These are phyloP conservation scores for Cubamyces sp. DNA, from an alignment of 768 basidiomycete species.

Conservation along the genomic window DNA sequence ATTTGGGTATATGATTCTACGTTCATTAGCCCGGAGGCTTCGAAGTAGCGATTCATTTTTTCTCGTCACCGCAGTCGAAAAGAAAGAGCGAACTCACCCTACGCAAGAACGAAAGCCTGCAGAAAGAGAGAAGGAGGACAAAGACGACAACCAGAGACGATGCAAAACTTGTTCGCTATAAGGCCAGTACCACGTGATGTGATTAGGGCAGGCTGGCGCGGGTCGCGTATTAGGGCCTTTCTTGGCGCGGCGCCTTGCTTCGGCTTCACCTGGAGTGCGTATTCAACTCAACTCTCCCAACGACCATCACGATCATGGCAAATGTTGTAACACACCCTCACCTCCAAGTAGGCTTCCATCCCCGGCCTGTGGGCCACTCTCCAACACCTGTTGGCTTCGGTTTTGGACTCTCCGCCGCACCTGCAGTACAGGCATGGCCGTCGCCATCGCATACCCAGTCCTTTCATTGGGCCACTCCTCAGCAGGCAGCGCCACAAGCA, in stretches of 20 bases:
- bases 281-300: conserved; percentile 18
- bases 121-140: not conserved
- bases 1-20: conserved; percentile 84
- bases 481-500: conserved; percentile 52
- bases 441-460: conserved; percentile 41
- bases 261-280: conserved; percentile 15
- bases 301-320: conserved; percentile 55
- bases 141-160: conserved; percentile 21
- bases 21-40: conserved; percentile 72
- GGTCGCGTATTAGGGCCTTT: conserved; percentile 18
- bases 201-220: conserved; percentile 40
- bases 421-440: conserved; percentile 54
- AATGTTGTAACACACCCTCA: conserved; percentile 60
- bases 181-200: conserved; percentile 38
- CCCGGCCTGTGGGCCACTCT: conserved; percentile 59
- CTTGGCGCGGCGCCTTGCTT: conserved; percentile 23
- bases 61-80: conserved; percentile 58
- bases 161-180: conserved; percentile 31
- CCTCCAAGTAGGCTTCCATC: conserved; percentile 66
- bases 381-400: conserved; percentile 74
- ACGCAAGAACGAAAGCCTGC: not conserved
- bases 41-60: conserved; percentile 86
- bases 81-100: conserved; percentile 30
- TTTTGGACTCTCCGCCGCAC: conserved; percentile 59
- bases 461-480: conserved; percentile 46